Conservation (phyloP, 805 yeast species). For the Hanseniaspora valbyensis region DNA sequence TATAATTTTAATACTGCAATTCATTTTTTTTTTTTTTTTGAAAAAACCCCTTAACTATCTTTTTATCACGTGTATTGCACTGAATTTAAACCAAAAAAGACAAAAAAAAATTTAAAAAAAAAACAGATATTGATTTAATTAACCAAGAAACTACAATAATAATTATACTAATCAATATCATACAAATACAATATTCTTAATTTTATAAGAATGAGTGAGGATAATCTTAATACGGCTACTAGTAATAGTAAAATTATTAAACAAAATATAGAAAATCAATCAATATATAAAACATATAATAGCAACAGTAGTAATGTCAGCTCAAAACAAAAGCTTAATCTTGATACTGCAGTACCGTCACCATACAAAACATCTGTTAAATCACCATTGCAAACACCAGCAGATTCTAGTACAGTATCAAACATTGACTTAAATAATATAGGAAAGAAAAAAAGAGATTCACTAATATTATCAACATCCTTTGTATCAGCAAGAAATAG, state of each 20-base stretch:
- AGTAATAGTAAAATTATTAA: slow-evolving; percentile 9
- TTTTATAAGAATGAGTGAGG: background rate
- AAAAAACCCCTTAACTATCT: too few relatives aligned
- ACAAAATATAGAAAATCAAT: background rate
- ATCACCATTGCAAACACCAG: background rate
- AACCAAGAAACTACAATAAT: too few relatives aligned
- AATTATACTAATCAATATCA: too few relatives aligned
- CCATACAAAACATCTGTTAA: background rate
- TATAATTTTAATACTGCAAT: too few relatives aligned
- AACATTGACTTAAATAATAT: background rate
- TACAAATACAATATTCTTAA: too few relatives aligned
- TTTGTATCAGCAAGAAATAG: slow-evolving; percentile 26
- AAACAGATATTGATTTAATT: too few relatives aligned
- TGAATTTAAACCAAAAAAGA: too few relatives aligned
- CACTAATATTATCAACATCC: slow-evolving; percentile 27
- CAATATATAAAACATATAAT: background rate
- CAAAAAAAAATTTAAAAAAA: too few relatives aligned
- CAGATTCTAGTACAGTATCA: too few relatives aligned
- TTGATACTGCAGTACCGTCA: background rate
- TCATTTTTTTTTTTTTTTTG: too few relatives aligned
- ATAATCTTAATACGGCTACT: too few relatives aligned
- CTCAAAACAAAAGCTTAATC: slow-evolving; percentile 1
- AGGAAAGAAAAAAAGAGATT: slow-evolving; percentile 10
- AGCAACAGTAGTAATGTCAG: background rate
- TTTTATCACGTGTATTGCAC: too few relatives aligned